These are phyloP conservation scores for Cercospora sojina DNA, from an alignment of 2,329 filamentous ascomycete genomes.

Conservation along the genomic window DNA sequence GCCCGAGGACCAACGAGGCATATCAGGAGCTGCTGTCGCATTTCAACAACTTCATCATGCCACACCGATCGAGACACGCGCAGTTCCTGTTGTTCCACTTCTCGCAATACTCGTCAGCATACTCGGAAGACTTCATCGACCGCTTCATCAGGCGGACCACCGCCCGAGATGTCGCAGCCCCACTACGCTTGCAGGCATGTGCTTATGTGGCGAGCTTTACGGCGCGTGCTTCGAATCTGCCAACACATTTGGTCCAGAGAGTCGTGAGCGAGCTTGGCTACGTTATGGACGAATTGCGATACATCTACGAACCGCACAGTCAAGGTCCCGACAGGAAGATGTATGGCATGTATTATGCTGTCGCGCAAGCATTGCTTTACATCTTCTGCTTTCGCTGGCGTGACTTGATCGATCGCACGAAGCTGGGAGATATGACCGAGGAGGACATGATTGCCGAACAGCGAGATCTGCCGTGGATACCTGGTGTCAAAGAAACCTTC, in stretches of 20 bases:
- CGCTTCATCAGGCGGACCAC: conserved; percentile 74
- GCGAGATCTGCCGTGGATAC: conserved; percentile 75
- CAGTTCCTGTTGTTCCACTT: conserved; percentile 98
- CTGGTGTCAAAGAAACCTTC: conserved; percentile 70
- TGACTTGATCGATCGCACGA: conserved; percentile 66
- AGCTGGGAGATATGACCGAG: conserved; percentile 45
- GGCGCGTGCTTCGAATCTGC: conserved; percentile 80
- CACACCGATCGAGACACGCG: conserved; percentile 86
- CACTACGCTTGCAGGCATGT: conserved; percentile 78
- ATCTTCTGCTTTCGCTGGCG: conserved; percentile 98
- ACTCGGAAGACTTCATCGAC: conserved; percentile 83
- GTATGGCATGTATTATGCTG: conserved; percentile 81
- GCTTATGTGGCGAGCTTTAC: conserved; percentile 95
- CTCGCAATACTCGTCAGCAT: conserved; percentile 73
- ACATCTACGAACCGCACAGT: conserved; percentile 69
- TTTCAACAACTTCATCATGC: conserved; percentile 83
- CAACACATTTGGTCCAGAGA: conserved; percentile 71
- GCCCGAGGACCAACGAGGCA: conserved; percentile 64
- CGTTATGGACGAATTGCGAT: conserved; percentile 74
- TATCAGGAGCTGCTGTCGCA: conserved; percentile 80
- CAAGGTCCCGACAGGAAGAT: conserved; percentile 81
- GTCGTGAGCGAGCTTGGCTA: conserved; percentile 77
- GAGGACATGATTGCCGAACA: conserved; percentile 60
- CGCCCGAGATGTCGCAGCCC: conserved; percentile 74
- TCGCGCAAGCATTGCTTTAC: conserved; percentile 86